Percentiles rank a stretch among this genome's conserved stretches.
These are phyloP conservation scores for Pythium diclinum DNA, from an alignment of 352 stramenopile genomes.

Conservation along the genomic window DNA sequence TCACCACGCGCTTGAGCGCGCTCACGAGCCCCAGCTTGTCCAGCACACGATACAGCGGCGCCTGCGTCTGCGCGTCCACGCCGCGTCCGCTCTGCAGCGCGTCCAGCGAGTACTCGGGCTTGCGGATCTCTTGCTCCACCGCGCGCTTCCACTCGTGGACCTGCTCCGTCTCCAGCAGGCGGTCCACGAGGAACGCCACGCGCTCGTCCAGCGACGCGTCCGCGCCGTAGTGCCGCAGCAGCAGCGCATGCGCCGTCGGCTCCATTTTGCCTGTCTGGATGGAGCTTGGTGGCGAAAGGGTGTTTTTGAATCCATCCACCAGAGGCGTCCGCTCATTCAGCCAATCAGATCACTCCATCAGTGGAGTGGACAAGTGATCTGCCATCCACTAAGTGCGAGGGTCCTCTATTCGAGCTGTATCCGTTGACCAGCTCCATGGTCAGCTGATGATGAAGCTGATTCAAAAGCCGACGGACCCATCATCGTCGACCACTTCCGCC, in stretches of 20 bases:
- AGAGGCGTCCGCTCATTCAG: not conserved
- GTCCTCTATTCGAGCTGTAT: not conserved
- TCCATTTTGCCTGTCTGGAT: not conserved
- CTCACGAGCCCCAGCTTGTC: conserved; percentile 56
- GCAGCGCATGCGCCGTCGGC: not conserved
- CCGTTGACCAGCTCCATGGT: not conserved
- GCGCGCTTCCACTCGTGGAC: conserved; percentile 54
- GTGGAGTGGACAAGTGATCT: not conserved
- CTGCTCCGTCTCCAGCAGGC: conserved; percentile 38
- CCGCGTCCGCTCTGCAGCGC: conserved; percentile 32
- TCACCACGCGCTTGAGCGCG: conserved; percentile 49
- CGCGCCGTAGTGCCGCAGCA: conserved; percentile 18
- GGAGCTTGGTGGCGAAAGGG: not conserved
- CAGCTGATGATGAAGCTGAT: conserved; percentile 7
- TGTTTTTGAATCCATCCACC: conserved; percentile 3
- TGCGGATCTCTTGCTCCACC: conserved; percentile 45
- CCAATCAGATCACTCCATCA: conserved; percentile 8
- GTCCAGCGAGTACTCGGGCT: conserved; percentile 42
- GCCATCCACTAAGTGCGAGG: not conserved
- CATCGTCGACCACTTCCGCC: not conserved
- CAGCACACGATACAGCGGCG: conserved; percentile 43
- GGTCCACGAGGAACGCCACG: conserved; percentile 43
- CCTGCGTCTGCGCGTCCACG: conserved; percentile 29
- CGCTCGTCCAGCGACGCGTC: conserved; percentile 45
- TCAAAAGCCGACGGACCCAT: conserved; percentile 4